These are phyloP conservation scores for Gonapodya sp. DNA, from an alignment of 192 early-diverging fungal genomes.

Conservation along the genomic window DNA sequence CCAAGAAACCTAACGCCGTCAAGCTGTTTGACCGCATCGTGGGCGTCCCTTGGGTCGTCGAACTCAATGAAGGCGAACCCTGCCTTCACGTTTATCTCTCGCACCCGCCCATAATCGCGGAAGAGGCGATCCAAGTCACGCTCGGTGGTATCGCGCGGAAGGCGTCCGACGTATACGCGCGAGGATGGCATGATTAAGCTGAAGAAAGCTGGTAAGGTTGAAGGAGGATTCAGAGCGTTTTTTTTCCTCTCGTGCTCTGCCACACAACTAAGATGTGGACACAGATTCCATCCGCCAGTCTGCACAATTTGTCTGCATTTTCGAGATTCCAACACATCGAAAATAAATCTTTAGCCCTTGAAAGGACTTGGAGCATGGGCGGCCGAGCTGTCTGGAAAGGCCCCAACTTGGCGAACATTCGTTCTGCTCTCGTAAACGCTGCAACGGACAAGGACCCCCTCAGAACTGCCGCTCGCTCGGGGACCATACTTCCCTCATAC, in stretches of 20 bases:
- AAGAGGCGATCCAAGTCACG: conserved; percentile 76
- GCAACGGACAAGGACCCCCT: conserved; percentile 48
- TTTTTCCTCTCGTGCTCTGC: no score
- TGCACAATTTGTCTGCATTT: no score
- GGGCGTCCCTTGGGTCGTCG: conserved; percentile 72
- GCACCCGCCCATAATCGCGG: conserved; percentile 68
- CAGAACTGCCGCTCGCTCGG: conserved; percentile 64
- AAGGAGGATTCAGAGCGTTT: no score
- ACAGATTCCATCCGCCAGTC: no score
- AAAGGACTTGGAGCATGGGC: background rate
- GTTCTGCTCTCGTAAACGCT: background rate
- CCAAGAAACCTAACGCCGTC: conserved; percentile 74
- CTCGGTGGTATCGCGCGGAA: conserved; percentile 73
- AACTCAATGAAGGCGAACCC: conserved; percentile 96
- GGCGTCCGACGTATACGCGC: conserved; percentile 67
- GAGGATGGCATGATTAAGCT: no score
- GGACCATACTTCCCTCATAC: conserved; percentile 84
- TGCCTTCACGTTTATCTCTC: conserved; percentile 68
- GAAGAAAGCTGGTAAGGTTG: no score
- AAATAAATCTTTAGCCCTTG: no score
- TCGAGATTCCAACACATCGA: no score
- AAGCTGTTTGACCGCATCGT: conserved; percentile 78
- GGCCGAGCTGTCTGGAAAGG: conserved; percentile 11
- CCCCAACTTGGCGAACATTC: background rate
- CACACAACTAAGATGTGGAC: no score